These are phyloP conservation scores for Fomitopsis pulvina DNA, from an alignment of 768 basidiomycete species.

Conservation along the genomic window DNA sequence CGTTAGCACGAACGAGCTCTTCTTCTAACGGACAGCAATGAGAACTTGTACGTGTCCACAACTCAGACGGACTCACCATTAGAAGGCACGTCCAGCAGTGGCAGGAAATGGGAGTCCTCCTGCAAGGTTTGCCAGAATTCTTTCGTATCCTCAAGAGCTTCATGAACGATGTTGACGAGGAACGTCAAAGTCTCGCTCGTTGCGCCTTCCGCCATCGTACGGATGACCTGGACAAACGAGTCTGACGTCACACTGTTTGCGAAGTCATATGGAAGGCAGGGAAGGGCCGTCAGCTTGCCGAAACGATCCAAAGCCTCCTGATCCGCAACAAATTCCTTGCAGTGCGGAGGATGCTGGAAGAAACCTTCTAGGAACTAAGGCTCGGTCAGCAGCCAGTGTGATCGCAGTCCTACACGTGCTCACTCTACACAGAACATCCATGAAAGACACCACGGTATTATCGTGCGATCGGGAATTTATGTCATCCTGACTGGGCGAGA, in stretches of 20 bases:
- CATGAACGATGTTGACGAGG: conserved; percentile 62
- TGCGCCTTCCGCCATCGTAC: conserved; percentile 85
- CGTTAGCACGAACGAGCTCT: conserved; percentile 45
- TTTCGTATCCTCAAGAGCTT: conserved; percentile 61
- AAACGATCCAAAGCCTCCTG: conserved; percentile 70
- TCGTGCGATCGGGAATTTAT: conserved; percentile 49
- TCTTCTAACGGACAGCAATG: conserved; percentile 27
- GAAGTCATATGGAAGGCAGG: conserved; percentile 87
- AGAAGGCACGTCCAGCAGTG: conserved; percentile 44
- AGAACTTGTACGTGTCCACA: not conserved
- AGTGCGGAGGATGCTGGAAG: conserved; percentile 87
- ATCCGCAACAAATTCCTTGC: conserved; percentile 79
- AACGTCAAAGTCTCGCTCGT: conserved; percentile 68
- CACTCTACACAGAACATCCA: conserved; percentile 78
- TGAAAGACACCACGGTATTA: conserved; percentile 69
- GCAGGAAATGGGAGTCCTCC: conserved; percentile 55
- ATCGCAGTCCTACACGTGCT: not conserved
- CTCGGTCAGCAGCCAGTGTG: not conserved
- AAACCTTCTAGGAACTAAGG: conserved; percentile 86
- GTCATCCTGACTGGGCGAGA: conserved; percentile 25
- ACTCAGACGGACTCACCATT: not conserved
- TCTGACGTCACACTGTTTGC: conserved; percentile 80
- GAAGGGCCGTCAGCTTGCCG: conserved; percentile 71
- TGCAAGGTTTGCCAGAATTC: conserved; percentile 58
- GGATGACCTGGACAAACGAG: conserved; percentile 82